Evolutionary conservation across 208 protist species (phyloP).

Genomic region (Paratrypanosoma confusum): DNA sequence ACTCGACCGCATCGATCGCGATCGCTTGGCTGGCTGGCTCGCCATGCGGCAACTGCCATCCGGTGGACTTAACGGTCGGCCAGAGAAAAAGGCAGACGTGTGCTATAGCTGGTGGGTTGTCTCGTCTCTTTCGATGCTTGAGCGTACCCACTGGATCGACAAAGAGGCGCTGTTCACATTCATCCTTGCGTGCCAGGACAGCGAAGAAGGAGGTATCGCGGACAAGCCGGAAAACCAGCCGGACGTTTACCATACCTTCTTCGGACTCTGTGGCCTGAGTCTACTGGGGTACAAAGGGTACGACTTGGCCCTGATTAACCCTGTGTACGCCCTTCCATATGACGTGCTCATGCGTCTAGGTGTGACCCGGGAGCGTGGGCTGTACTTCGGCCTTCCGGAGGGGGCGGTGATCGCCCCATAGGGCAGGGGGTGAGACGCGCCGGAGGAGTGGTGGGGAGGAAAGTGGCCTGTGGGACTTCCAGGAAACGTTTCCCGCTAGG

Average conservation of each 20-base stretch:
- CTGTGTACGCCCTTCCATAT: slow-evolving; percentile 85
- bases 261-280: slow-evolving; percentile 93
- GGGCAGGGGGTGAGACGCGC: no score
- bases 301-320: slow-evolving; percentile 60
- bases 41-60: slow-evolving; percentile 95
- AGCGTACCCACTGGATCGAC: slow-evolving; percentile 93
- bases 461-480: no score
- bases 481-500: no score
- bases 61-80: slow-evolving; percentile 98
- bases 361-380: slow-evolving; percentile 38
- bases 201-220: slow-evolving; percentile 94
- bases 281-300: slow-evolving; percentile 85
- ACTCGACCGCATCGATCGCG: slow-evolving; percentile 82
- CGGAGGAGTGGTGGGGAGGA: no score
- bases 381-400: slow-evolving; percentile 47
- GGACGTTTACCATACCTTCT: slow-evolving; percentile 99
- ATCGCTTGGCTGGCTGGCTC: slow-evolving; percentile 96
- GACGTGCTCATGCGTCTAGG: slow-evolving; percentile 50
- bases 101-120: slow-evolving; percentile 99
- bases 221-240: slow-evolving; percentile 96
- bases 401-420: no score
- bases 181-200: slow-evolving; percentile 95
- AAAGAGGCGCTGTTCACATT: slow-evolving; percentile 82
- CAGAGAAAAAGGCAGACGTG: slow-evolving; percentile 98
- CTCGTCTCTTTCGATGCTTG: slow-evolving; percentile 90